Evolutionary conservation across 257 asterid species (phyloP).

Genomic region (Nicotiana otophora): DNA sequence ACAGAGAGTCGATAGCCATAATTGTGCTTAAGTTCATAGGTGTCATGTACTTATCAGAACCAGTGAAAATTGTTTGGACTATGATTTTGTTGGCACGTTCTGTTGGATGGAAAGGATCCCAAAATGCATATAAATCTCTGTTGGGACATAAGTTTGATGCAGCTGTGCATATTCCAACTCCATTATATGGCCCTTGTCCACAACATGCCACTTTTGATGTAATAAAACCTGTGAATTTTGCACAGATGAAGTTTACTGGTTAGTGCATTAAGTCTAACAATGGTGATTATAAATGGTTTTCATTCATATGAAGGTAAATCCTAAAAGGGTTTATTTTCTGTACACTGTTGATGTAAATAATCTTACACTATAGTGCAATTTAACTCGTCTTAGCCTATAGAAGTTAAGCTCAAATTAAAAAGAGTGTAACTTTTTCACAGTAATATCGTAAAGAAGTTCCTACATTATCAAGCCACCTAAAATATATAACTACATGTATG

Average conservation of each 20-base stretch:
- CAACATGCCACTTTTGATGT: constrained; percentile 42
- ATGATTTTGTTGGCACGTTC: constrained; percentile 39
- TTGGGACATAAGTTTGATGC: constrained; percentile 34
- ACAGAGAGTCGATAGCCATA: constrained; percentile 26
- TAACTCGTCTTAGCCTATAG: no score
- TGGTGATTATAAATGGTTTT: background rate
- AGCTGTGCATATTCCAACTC: constrained; percentile 33
- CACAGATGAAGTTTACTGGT: background rate
- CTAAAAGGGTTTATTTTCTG: no score
- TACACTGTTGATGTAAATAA: no score
- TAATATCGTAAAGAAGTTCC: background rate
- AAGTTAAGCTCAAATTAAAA: background rate
- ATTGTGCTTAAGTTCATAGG: constrained; percentile 52
- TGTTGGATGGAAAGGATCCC: constrained; percentile 47
- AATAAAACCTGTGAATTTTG: constrained; percentile 21
- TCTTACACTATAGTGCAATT: no score
- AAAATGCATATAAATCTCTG: constrained; percentile 33
- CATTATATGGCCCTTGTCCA: constrained; percentile 46
- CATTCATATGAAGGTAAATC: background rate
- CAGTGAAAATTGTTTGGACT: constrained; percentile 26
- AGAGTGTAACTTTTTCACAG: background rate
- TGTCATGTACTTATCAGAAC: constrained; percentile 28
- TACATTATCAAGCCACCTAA: background rate
- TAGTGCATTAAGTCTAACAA: background rate
- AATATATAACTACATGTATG: background rate